Evolutionary conservation across 2,329 filamentous ascomycete genomes (phyloP).

Genomic region (Mollisiaceae sp.): DNA sequence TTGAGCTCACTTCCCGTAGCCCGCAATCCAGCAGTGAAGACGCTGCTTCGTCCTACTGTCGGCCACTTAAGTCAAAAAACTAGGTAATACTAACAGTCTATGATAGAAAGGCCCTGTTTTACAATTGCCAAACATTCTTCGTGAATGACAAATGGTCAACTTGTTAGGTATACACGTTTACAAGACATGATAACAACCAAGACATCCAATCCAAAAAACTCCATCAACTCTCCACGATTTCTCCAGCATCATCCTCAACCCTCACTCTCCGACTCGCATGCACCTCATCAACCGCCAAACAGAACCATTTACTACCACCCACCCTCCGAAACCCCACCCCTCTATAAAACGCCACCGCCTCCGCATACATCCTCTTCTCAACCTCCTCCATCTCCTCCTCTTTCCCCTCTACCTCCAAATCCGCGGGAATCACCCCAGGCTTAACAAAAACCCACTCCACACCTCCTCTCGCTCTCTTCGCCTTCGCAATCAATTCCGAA

Average conservation of each 20-base stretch:
- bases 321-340: slow-evolving; percentile 16
- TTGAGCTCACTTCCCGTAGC: too few species aligned
- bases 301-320: slow-evolving; percentile 12
- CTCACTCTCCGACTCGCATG: slow-evolving; percentile 1
- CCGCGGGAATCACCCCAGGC: slow-evolving; percentile 1
- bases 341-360: slow-evolving; percentile 13
- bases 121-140: not conserved
- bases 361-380: slow-evolving; percentile 7
- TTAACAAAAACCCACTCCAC: slow-evolving; percentile 15
- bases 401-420: not conserved
- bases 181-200: not conserved
- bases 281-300: slow-evolving; percentile 14
- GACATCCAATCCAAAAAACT: not conserved
- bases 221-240: not conserved
- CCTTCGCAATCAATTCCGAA: not conserved
- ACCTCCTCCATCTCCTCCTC: not conserved
- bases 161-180: too few species aligned
- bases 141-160: not conserved
- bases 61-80: too few species aligned
- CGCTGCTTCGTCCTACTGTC: too few species aligned
- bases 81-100: too few species aligned
- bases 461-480: slow-evolving; percentile 5
- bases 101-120: not conserved
- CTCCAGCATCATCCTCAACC: slow-evolving; percentile 1
- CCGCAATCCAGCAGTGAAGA: too few species aligned